A percentile compares a stretch with the other conserved stretches of the same genome.
These are phyloP conservation scores for Dothidotthia symphoricarpi DNA, from an alignment of 2,329 filamentous ascomycete species.

Conservation along the genomic window DNA sequence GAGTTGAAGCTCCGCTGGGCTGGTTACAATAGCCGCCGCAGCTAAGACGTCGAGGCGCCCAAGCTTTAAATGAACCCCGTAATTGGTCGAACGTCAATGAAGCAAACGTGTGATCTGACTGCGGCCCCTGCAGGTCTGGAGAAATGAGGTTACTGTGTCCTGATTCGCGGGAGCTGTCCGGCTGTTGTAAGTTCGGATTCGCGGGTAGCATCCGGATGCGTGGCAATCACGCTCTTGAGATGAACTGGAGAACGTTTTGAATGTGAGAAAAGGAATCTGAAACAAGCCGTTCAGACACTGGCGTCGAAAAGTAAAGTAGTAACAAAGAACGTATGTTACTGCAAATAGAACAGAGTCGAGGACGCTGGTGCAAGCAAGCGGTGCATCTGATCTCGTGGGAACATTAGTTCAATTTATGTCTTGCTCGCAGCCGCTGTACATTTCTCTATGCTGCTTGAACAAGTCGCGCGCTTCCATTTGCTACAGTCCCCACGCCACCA, in stretches of 20 bases:
- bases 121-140: slow-evolving; percentile 37
- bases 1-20: slow-evolving; percentile 13
- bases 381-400: slow-evolving; percentile 29
- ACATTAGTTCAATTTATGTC: slow-evolving; percentile 34
- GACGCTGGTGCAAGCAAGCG: slow-evolving; percentile 19
- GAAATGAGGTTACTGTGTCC: slow-evolving; percentile 6
- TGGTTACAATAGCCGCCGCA: slow-evolving; percentile 33
- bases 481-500: slow-evolving; percentile 22
- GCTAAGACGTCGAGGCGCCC: slow-evolving; percentile 30
- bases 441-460: slow-evolving; percentile 23
- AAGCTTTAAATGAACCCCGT: slow-evolving; percentile 11
- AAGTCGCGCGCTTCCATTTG: slow-evolving; percentile 41
- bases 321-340: slow-evolving; percentile 16
- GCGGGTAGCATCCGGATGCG: slow-evolving; percentile 21
- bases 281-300: slow-evolving; percentile 31
- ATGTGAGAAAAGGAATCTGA: slow-evolving; percentile 21
- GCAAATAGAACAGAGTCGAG: slow-evolving; percentile 21
- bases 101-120: slow-evolving; percentile 40
- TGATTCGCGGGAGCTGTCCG: not conserved
- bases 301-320: slow-evolving; percentile 16
- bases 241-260: too few species aligned
- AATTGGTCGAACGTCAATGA: slow-evolving; percentile 27
- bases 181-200: slow-evolving; percentile 26
- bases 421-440: slow-evolving; percentile 37
- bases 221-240: slow-evolving; percentile 16